Evolutionary conservation across 805 yeast species (phyloP), one percentile per base, ranked within the genome.

Genomic region (Yamadazyma sp.): DNA sequence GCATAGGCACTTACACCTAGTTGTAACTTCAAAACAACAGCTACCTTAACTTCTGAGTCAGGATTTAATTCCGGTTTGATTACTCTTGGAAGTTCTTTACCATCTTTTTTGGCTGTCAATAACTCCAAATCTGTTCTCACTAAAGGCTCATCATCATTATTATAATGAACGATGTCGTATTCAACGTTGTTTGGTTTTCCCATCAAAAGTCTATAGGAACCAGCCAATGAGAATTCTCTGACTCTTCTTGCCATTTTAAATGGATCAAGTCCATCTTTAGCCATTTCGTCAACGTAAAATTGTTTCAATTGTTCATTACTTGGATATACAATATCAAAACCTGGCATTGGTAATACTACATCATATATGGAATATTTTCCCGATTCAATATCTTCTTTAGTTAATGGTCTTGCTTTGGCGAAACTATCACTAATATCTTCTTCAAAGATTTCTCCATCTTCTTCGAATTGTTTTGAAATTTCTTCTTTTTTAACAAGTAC

Each of bases 291-390:
- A 27, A 75, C 73, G 53, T 89, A 89, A 1, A 76, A 75, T 26
- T 78, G 69, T 48, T 66, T 69, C 30, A 86, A 62, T 27, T 70
- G 58, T 35, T 69, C 70, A 50, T 86, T 84, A 8, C 72, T 64
- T 5, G 99, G 98, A 53, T 93, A 93, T 10, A 70, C 53, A n/a
- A 93, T 77, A 53, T 88, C 97, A 56, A 79, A 88, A 0, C 99
- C 99, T 2, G 99, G 98, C 0, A 95, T 77, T n/a, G 99, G 98
- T 36, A 93, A 67, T 3, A 94, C 95, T 19, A 93, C 71, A 58
- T 93, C 98, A 52, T 73, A 80, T 22, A 91, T 82, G 9, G 82
- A 59, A 53, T 71, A 85, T 35, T 70, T 74, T 0, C 76, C 76
- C 2, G 65, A 36, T 4, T 66, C 75, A 16, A 82, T 64, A 40